Percentiles rank a stretch among this genome's conserved stretches.
phyloP scores from a whole-genome alignment of 805 yeast genomes.

The Zygosaccharomyces gambellarensis region DNA sequence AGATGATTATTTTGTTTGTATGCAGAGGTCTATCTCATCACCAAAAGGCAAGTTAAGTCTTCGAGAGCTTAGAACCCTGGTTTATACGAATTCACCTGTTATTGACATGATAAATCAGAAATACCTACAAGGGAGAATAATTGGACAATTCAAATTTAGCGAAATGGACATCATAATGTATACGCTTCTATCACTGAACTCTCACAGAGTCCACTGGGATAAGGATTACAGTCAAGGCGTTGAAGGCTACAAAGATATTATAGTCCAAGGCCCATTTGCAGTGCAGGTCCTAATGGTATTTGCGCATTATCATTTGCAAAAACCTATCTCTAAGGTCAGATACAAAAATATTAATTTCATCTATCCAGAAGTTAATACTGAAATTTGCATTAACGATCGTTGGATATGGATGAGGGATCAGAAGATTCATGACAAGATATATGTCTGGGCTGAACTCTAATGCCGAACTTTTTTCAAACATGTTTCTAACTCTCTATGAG shows the following conservation, averaged over 20 bases:
- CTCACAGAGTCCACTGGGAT: conserved; percentile 82
- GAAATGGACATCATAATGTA: conserved; percentile 47
- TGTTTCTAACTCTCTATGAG: conserved; percentile 32
- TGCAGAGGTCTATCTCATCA: conserved; percentile 45
- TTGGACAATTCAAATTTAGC: conserved; percentile 33
- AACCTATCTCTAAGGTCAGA: conserved; percentile 30
- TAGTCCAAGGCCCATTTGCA: conserved; percentile 81
- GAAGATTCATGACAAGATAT: conserved; percentile 3
- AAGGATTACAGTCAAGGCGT: conserved; percentile 42
- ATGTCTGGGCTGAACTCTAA: conserved; percentile 3
- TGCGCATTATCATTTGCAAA: conserved; percentile 31
- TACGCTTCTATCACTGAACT: conserved; percentile 73
- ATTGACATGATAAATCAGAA: neutral
- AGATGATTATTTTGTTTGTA: conserved; percentile 47
- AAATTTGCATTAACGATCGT: conserved; percentile 16
- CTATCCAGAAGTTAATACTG: conserved; percentile 35
- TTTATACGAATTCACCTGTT: conserved; percentile 48
- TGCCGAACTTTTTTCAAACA: neutral
- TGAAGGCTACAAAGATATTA: conserved; percentile 58
- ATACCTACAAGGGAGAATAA: neutral
- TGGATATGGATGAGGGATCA: conserved; percentile 12
- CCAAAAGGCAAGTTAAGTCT: conserved; percentile 27
- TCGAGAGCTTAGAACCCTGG: conserved; percentile 54
- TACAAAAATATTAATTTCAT: conserved; percentile 44
- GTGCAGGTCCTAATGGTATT: conserved; percentile 56